These are phyloP conservation scores for Coniophora puteana DNA, from an alignment of 1,284 basidiomycete species.

Conservation along the genomic window DNA sequence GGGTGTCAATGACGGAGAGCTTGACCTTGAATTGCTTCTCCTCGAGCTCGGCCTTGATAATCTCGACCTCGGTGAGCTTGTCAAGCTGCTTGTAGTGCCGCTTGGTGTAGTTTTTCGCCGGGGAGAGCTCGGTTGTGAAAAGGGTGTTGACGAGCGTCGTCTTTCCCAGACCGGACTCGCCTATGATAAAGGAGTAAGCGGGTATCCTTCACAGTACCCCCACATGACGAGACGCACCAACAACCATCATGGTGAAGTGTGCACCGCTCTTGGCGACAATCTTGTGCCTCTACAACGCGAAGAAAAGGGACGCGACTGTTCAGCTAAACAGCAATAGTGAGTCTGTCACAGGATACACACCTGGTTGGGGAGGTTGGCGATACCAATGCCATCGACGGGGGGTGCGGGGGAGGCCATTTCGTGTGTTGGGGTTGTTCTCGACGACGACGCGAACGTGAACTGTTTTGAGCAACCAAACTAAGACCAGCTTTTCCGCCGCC, in stretches of 20 bases:
- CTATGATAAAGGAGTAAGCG: slow-evolving; percentile 34
- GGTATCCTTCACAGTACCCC: slow-evolving; percentile 1
- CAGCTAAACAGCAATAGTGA: background rate
- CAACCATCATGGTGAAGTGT: slow-evolving; percentile 99
- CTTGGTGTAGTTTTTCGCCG: slow-evolving; percentile 86
- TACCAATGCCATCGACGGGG: slow-evolving; percentile 71
- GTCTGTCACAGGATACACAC: slow-evolving; percentile 40
- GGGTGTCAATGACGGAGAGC: slow-evolving; percentile 97
- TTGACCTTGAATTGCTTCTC: slow-evolving; percentile 99
- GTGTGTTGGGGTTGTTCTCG: slow-evolving; percentile 16
- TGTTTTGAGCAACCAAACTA: too few species aligned
- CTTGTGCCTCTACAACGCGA: slow-evolving; percentile 73
- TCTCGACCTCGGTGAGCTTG: slow-evolving; percentile 97
- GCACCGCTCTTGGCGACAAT: slow-evolving; percentile 96
- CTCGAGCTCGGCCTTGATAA: slow-evolving; percentile 96
- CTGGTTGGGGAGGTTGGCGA: slow-evolving; percentile 97
- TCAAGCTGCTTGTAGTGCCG: slow-evolving; percentile 97
- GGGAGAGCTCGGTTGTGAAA: slow-evolving; percentile 96
- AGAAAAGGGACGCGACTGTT: slow-evolving; percentile 5
- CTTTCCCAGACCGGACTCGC: slow-evolving; percentile 94
- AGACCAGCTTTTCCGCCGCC: too few species aligned
- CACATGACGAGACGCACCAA: slow-evolving; percentile 59
- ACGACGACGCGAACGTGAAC: too few species aligned
- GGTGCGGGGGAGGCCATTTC: slow-evolving; percentile 28
- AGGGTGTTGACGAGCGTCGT: slow-evolving; percentile 98